Evolutionary conservation across 2,329 filamentous ascomycete genomes (phyloP).

Genomic region (Incumbomyces lentus): DNA sequence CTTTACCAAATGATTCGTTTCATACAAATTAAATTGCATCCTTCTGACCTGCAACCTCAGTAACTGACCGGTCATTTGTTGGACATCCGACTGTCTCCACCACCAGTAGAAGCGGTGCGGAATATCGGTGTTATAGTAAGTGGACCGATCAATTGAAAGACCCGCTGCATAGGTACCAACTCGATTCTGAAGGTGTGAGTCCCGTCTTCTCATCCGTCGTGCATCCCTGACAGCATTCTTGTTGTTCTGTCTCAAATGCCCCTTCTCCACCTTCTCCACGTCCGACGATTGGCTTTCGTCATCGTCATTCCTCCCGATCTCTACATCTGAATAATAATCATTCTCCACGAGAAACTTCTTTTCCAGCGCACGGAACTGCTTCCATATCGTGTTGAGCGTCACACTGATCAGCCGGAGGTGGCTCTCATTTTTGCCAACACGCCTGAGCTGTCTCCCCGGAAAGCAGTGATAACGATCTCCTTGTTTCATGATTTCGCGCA

Average conservation of each 20-base stretch:
- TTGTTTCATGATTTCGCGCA: constrained; percentile 13
- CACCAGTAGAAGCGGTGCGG: constrained; percentile 18
- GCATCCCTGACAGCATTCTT: constrained; percentile 2
- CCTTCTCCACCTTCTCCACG: background rate
- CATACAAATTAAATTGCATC: constrained; percentile 16
- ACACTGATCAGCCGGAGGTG: constrained; percentile 9
- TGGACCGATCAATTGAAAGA: constrained; percentile 9
- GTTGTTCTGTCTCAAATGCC: background rate
- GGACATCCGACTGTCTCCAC: constrained; percentile 12
- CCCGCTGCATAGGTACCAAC: constrained; percentile 14
- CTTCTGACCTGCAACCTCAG: constrained; percentile 18
- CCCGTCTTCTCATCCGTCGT: background rate
- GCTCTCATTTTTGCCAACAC: background rate
- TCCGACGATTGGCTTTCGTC: constrained; percentile 11
- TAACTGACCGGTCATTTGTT: constrained; percentile 12
- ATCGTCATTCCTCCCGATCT: constrained; percentile 8
- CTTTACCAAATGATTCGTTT: constrained; percentile 15
- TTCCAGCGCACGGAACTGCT: constrained; percentile 17
- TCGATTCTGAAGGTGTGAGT: constrained; percentile 7
- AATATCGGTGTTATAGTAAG: constrained; percentile 17
- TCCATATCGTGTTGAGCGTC: constrained; percentile 15
- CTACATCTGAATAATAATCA: constrained; percentile 12
- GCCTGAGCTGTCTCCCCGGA: constrained; percentile 6
- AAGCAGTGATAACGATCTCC: constrained; percentile 15
- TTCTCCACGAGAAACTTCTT: constrained; percentile 14